Percentiles rank a stretch among this genome's conserved stretches.
phyloP scores from a whole-genome alignment of 2,329 filamentous ascomycete species.

The Aspergillus sp. region DNA sequence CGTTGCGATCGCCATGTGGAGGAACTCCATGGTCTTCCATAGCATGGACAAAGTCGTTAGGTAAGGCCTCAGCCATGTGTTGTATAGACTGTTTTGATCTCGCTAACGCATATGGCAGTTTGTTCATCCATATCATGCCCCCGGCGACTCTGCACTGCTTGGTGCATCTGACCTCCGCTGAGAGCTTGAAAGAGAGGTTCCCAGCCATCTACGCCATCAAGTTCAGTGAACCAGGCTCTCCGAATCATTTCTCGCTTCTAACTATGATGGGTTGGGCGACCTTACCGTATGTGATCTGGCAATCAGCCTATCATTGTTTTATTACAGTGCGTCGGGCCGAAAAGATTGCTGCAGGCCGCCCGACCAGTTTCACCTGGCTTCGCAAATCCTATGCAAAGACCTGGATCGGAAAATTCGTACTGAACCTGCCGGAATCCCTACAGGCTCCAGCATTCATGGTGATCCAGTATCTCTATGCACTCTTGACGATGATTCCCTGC shows the following conservation, averaged over 20 bases:
- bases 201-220: conserved; percentile 85
- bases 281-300: conserved; percentile 89
- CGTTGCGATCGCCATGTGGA: conserved; percentile 97
- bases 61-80: conserved; percentile 30
- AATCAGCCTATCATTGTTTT: conserved; percentile 86
- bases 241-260: conserved; percentile 72
- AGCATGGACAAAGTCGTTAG: conserved; percentile 97
- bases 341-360: conserved; percentile 91
- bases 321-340: conserved; percentile 94
- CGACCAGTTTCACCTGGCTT: conserved; percentile 97
- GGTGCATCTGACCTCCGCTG: conserved; percentile 72
- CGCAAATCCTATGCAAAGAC: conserved; percentile 85
- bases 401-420: conserved; percentile 82
- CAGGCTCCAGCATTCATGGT: conserved; percentile 94
- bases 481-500: conserved; percentile 90
- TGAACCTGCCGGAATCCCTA: conserved; percentile 68
- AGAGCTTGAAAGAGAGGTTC: conserved; percentile 67
- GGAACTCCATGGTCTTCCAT: conserved; percentile 97
- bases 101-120: conserved; percentile 40
- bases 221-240: conserved; percentile 63
- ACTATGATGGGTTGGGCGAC: conserved; percentile 96
- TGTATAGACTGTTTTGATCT: not conserved
- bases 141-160: conserved; percentile 90
- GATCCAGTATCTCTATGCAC: conserved; percentile 89
- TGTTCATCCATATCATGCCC: conserved; percentile 99